These are phyloP conservation scores for Cucurbitaria berberidis DNA, from an alignment of 2,329 filamentous ascomycete species.

Conservation along the genomic window DNA sequence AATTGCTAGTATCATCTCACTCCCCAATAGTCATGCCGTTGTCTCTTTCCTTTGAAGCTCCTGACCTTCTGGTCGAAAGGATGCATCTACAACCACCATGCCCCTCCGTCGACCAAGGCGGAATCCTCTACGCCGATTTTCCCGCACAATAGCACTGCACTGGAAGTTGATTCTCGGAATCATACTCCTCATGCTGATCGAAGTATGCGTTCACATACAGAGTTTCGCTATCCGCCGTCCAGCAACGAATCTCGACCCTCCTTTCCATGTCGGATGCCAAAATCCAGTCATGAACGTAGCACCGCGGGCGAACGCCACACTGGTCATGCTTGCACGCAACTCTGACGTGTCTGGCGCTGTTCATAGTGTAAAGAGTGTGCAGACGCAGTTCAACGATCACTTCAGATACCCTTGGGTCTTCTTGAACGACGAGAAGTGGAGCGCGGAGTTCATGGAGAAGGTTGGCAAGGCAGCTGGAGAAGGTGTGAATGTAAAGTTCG, in stretches of 20 bases:
- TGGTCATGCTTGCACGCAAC: slow-evolving; percentile 88
- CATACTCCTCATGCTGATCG: slow-evolving; percentile 5
- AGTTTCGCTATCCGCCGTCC: slow-evolving; percentile 11
- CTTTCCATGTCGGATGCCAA: slow-evolving; percentile 19
- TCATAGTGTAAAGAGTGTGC: slow-evolving; percentile 65
- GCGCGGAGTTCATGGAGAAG: slow-evolving; percentile 82
- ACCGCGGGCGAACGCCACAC: slow-evolving; percentile 84
- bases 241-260: slow-evolving; percentile 12
- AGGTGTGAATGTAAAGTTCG: slow-evolving; percentile 70
- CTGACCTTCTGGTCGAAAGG: too few species aligned
- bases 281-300: slow-evolving; percentile 6
- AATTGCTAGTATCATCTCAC: too few species aligned
- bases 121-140: slow-evolving; percentile 1
- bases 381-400: slow-evolving; percentile 92
- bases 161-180: slow-evolving; percentile 11
- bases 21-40: too few species aligned
- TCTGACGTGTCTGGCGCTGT: slow-evolving; percentile 82
- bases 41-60: neutral
- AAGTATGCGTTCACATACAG: slow-evolving; percentile 14
- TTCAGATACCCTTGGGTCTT: slow-evolving; percentile 99
- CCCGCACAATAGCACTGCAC: neutral
- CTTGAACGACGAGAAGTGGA: slow-evolving; percentile 91
- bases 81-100: neutral
- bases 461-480: slow-evolving; percentile 84
- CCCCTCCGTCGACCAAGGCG: neutral